Percentiles rank a stretch among this genome's conserved stretches.
These are phyloP conservation scores for Fonsecaea pugnacius DNA, from an alignment of 2,329 filamentous ascomycete species.

Conservation along the genomic window DNA sequence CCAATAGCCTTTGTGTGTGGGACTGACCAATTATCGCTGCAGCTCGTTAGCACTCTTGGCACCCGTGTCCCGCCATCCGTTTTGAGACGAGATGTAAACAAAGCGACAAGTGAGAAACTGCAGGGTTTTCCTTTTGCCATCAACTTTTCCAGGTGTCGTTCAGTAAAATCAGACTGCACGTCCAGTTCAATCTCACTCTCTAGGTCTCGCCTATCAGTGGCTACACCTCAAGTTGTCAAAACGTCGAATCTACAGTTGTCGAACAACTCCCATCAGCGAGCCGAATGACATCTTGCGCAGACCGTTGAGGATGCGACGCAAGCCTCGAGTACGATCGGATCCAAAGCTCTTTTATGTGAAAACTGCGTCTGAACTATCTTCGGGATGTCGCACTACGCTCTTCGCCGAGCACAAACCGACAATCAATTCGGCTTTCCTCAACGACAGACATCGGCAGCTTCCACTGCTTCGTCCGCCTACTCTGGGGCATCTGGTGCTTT, in stretches of 20 bases:
- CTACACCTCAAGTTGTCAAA: neutral
- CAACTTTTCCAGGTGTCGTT: neutral
- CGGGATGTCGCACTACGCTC: slow-evolving; percentile 35
- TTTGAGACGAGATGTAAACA: neutral
- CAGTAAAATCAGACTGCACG: neutral
- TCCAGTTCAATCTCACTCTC: neutral
- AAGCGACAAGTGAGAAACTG: neutral
- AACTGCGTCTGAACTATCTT: neutral
- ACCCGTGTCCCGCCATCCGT: neutral
- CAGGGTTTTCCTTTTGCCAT: neutral
- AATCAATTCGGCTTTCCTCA: slow-evolving; percentile 40
- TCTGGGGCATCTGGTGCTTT: slow-evolving; percentile 56
- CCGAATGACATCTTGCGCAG: slow-evolving; percentile 16
- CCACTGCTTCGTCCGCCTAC: slow-evolving; percentile 59
- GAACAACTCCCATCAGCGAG: slow-evolving; percentile 6
- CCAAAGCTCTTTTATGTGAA: slow-evolving; percentile 14
- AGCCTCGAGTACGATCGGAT: slow-evolving; percentile 19
- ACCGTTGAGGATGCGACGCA: slow-evolving; percentile 25
- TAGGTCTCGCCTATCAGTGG: neutral
- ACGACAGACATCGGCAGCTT: slow-evolving; percentile 61
- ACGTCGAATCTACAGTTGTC: neutral
- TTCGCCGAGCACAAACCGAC: slow-evolving; percentile 34
- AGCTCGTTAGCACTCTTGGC: neutral
- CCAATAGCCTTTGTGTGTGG: neutral
- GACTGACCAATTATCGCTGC: neutral